Percentiles rank a stretch among this genome's conserved stretches.
Evolutionary conservation across 495 filamentous ascomycete species (phyloP).

Genomic region (Cenococcum geophilum): DNA sequence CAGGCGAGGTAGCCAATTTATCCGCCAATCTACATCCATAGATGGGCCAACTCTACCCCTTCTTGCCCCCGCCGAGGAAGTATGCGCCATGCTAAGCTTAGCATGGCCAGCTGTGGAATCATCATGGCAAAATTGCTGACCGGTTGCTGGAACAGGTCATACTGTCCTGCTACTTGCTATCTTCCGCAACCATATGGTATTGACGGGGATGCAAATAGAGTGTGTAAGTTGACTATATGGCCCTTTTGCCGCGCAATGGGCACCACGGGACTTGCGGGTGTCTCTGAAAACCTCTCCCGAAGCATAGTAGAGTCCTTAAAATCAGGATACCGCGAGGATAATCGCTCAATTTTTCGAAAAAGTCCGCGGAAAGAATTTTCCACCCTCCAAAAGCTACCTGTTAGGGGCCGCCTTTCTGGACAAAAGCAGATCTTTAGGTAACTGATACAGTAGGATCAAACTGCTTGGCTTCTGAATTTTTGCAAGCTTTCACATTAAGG

Average conservation of each 20-base stretch:
- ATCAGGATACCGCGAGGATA: too few species aligned
- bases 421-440: too few species aligned
- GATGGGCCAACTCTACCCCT: constrained; percentile 12
- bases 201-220: neutral
- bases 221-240: neutral
- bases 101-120: constrained; percentile 1
- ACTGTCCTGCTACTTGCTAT: too few species aligned
- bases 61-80: neutral
- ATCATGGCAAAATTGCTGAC: constrained; percentile 22
- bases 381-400: too few species aligned
- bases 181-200: neutral
- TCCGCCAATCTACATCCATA: constrained; percentile 2
- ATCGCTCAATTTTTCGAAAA: too few species aligned
- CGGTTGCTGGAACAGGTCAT: constrained; percentile 11
- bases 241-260: neutral
- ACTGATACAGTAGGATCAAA: neutral
- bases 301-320: too few species aligned
- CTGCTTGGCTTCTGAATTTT: too few species aligned
- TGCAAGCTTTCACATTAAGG: too few species aligned
- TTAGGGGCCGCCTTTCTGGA: too few species aligned
- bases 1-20: neutral
- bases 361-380: too few species aligned
- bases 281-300: too few species aligned
- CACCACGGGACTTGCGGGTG: too few species aligned
- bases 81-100: constrained; percentile 12